Evolutionary conservation across 805 yeast species (phyloP).

Genomic region (Martiniozyma abietophila): DNA sequence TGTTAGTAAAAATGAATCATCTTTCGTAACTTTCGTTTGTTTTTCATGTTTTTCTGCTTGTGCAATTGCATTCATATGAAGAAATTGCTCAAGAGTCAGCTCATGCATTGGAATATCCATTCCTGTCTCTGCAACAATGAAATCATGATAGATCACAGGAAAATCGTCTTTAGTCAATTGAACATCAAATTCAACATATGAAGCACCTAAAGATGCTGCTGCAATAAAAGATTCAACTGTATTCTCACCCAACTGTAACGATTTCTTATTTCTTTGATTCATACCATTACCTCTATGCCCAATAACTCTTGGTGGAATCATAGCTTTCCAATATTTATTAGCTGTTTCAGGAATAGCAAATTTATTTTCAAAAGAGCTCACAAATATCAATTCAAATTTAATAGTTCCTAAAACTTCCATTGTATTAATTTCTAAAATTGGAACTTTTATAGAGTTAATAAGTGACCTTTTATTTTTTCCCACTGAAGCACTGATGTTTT

Average conservation of each 20-base stretch:
- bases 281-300: constrained; percentile 96
- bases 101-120: constrained; percentile 95
- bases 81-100: constrained; percentile 80
- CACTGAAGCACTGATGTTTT: constrained; percentile 52
- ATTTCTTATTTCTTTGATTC: constrained; percentile 59
- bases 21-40: constrained; percentile 12
- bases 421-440: constrained; percentile 64
- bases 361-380: constrained; percentile 65
- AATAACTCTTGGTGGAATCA: constrained; percentile 81
- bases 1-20: constrained; percentile 24
- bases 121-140: constrained; percentile 89
- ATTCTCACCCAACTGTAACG: constrained; percentile 90
- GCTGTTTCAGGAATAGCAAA: constrained; percentile 55
- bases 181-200: constrained; percentile 94
- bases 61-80: constrained; percentile 37
- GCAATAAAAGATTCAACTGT: constrained; percentile 92
- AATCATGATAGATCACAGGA: constrained; percentile 94
- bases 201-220: constrained; percentile 93
- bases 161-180: constrained; percentile 85
- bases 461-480: constrained; percentile 62
- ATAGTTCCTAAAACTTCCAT: constrained; percentile 71
- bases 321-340: constrained; percentile 85
- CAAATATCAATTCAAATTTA: constrained; percentile 63
- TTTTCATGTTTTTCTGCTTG: constrained; percentile 10
- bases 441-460: constrained; percentile 56